Base-by-base conservation (phyloP, 2,329 filamentous ascomycete species). In the Arthrobotrys iridis region DNA sequence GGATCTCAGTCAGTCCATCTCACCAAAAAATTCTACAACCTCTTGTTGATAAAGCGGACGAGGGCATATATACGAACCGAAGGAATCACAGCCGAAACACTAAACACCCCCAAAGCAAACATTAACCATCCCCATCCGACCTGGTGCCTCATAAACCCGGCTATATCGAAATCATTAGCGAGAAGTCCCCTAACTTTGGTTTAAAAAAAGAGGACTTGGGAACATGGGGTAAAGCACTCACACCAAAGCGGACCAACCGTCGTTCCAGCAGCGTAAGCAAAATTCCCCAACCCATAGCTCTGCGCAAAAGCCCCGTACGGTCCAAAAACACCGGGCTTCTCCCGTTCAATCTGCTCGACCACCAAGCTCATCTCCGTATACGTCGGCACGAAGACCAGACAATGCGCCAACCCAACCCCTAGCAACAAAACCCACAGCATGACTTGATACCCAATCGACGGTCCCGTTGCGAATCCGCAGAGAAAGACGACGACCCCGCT, bases 221-320 rank as follows among this genome's bases (percentile, higher is more conserved):
- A 24, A 33, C 11, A 35, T 4, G 7, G 8, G 13, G 52, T 10
- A n/a, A n/a, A 55, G 65, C 40, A 66, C 72, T 57, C 65, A 76
- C 72, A 71, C 64, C 40, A 71, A 50, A 76, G 55, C 24, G 72
- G 72, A 5, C 72, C 72, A 24, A 76, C 65, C 7, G 66, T 70
- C 5, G 72, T 70, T 10, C 72, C 72, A 18, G 65, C 72, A 40
- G 72, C 64, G 43, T 76, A 76, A 4, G 72, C 72, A 43, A 76
- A 43, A 45, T 71, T 76, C 2, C 72, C 59, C 52, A 71, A 52
- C 18, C 72, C 72, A 30, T 76, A 76, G 33, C 65, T 71, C 60
- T 76, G 72, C 33, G 72, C 72, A 15, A 71, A 76, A n/a, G 72
- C 72, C 13, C 72, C 72, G 28, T 76, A 71, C 6, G 64, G 64